Conservation (phyloP, 179 eudicot genomes). For the Silene coronaria region DNA sequence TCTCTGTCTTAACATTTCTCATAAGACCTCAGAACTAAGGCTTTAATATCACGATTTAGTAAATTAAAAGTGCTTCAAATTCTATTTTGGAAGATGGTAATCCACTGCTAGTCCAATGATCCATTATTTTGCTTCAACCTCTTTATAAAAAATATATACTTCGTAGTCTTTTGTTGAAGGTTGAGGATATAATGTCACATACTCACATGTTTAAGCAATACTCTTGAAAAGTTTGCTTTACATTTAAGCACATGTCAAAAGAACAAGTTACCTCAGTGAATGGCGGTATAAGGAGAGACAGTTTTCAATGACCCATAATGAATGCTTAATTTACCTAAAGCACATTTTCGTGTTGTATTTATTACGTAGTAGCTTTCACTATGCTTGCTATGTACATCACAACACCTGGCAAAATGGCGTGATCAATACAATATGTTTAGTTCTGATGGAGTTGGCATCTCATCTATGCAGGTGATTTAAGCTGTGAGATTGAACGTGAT, state of each 20-base stretch:
- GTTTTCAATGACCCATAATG: background rate
- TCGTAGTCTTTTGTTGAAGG: background rate
- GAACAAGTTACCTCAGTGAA: background rate
- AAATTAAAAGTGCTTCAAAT: no score
- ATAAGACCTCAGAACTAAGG: background rate
- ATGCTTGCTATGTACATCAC: background rate
- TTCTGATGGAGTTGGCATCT: background rate
- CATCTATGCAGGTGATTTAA: constrained; percentile 55
- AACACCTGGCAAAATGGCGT: background rate
- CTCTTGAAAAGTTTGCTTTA: background rate
- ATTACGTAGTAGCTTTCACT: background rate
- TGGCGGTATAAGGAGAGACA: background rate
- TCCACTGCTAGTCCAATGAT: no score
- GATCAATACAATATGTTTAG: background rate
- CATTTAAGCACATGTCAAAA: background rate
- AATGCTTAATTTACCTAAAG: background rate
- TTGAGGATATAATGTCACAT: background rate
- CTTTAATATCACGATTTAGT: no score
- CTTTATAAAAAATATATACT: no score
- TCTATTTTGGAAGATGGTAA: no score
- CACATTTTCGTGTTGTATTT: background rate
- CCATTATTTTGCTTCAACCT: no score
- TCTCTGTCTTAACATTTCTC: background rate
- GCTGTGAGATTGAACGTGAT: constrained; percentile 66
- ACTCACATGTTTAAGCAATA: background rate